phyloP scores from a whole-genome alignment of 2,329 filamentous ascomycete species.

The Fusarium sp. region DNA sequence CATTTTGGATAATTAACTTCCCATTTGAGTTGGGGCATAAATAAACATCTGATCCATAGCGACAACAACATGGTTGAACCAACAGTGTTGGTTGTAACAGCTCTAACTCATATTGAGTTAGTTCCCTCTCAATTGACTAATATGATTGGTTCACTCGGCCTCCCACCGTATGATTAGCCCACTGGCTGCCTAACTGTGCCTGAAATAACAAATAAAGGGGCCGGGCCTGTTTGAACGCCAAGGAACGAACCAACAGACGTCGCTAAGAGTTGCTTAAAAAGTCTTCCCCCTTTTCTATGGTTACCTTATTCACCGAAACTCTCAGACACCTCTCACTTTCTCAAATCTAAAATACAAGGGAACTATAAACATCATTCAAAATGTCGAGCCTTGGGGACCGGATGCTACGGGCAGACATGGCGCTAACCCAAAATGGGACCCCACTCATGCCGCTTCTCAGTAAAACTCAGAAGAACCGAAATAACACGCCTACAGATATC shows the following conservation, averaged over 20 bases:
- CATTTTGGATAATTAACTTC: neutral
- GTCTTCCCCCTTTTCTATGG: neutral
- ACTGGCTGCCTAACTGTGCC: constrained; percentile 2
- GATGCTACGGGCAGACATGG: constrained; percentile 19
- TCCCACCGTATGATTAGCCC: neutral
- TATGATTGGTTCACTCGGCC: neutral
- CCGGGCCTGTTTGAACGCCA: too few relatives aligned
- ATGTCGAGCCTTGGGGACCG: neutral
- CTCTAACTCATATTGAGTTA: neutral
- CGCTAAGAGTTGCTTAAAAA: neutral
- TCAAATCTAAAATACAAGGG: too few relatives aligned
- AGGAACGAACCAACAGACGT: too few relatives aligned
- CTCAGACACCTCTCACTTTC: too few relatives aligned
- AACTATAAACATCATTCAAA: neutral
- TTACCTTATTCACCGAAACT: neutral
- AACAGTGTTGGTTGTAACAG: neutral
- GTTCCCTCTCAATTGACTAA: fast-evolving
- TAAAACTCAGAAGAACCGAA: neutral
- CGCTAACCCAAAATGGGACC: constrained; percentile 13
- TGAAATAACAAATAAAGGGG: too few relatives aligned
- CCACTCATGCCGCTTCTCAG: neutral
- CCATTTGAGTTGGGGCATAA: neutral
- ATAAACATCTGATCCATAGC: neutral
- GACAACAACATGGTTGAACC: neutral
- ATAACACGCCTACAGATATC: constrained; percentile 11